Evolutionary conservation across 1,139 yeast genomes (phyloP).

Genomic region (Meyerozyma elateridarum): DNA sequence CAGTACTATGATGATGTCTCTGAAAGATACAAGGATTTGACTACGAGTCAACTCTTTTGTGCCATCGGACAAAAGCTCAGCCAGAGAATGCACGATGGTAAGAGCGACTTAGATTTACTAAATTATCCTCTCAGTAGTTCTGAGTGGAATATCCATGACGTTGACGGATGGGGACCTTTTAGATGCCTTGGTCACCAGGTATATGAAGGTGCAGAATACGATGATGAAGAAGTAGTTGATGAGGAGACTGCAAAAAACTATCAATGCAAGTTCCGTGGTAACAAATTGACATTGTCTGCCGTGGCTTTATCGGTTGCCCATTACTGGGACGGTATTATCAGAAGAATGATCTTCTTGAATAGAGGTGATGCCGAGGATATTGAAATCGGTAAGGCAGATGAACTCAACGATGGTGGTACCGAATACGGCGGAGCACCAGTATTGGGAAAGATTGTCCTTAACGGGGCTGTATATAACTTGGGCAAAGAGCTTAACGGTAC

Average conservation of each 20-base stretch:
- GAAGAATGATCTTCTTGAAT: conserved; percentile 28
- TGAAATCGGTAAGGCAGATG: conserved; percentile 18
- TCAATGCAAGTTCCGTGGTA: conserved; percentile 13
- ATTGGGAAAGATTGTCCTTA: conserved; percentile 26
- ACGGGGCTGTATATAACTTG: conserved; percentile 32
- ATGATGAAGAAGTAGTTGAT: conserved; percentile 22
- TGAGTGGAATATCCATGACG: conserved; percentile 36
- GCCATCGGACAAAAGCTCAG: conserved; percentile 43
- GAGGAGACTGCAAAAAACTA: conserved; percentile 20
- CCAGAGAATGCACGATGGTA: conserved; percentile 24
- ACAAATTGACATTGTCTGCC: conserved; percentile 14
- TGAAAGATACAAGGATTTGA: conserved; percentile 52
- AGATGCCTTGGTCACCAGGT: conserved; percentile 31
- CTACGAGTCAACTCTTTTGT: conserved; percentile 53
- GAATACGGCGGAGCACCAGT: conserved; percentile 28
- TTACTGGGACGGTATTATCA: conserved; percentile 28
- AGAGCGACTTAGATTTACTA: conserved; percentile 21
- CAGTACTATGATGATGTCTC: conserved; percentile 46
- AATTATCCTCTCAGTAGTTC: conserved; percentile 21
- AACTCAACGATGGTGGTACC: conserved; percentile 22
- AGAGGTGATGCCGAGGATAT: conserved; percentile 42
- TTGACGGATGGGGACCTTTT: conserved; percentile 19
- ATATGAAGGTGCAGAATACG: conserved; percentile 37
- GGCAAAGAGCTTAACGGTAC: conserved; percentile 43
- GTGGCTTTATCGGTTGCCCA: conserved; percentile 27